phyloP scores from a whole-genome alignment of 164 flowering plant genomes.

The Hamamelis virginiana region DNA sequence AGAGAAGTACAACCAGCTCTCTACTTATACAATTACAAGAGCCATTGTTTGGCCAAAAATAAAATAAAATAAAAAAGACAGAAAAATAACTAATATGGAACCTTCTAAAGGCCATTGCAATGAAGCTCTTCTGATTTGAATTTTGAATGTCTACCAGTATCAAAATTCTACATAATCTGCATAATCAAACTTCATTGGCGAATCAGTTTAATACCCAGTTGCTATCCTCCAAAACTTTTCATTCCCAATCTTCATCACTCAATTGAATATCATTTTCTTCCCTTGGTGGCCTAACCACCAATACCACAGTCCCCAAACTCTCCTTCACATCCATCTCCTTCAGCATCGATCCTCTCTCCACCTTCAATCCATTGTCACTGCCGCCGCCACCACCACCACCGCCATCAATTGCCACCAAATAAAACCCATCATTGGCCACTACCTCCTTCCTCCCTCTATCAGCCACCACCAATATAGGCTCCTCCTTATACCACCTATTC shows the following conservation, averaged over 20 bases:
- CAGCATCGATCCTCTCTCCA: constrained; percentile 67
- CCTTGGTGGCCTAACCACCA: constrained; percentile 89
- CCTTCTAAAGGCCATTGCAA: constrained; percentile 6
- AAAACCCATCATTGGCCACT: constrained; percentile 56
- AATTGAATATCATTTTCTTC: constrained; percentile 60
- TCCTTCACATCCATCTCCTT: constrained; percentile 51
- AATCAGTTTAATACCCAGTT: not conserved
- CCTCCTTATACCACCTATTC: constrained; percentile 70
- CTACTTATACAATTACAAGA: no score
- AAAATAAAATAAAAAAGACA: no score
- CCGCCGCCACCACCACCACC: constrained; percentile 24
- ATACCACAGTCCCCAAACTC: constrained; percentile 65
- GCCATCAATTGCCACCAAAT: constrained; percentile 40
- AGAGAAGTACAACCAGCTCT: no score
- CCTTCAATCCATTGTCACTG: constrained; percentile 43
- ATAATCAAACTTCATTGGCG: constrained; percentile 10
- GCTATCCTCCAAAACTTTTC: constrained; percentile 9
- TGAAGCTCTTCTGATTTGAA: not conserved
- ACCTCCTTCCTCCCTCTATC: constrained; percentile 63
- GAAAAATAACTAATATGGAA: not conserved
- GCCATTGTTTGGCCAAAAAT: no score
- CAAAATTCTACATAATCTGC: not conserved
- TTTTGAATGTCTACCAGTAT: not conserved
- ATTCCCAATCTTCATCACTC: constrained; percentile 85
- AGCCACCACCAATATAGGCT: constrained; percentile 68